Evolutionary conservation across 2,329 filamentous ascomycete genomes (phyloP), one percentile per base, ranked within the genome.

Genomic region (Acarospora socialis): DNA sequence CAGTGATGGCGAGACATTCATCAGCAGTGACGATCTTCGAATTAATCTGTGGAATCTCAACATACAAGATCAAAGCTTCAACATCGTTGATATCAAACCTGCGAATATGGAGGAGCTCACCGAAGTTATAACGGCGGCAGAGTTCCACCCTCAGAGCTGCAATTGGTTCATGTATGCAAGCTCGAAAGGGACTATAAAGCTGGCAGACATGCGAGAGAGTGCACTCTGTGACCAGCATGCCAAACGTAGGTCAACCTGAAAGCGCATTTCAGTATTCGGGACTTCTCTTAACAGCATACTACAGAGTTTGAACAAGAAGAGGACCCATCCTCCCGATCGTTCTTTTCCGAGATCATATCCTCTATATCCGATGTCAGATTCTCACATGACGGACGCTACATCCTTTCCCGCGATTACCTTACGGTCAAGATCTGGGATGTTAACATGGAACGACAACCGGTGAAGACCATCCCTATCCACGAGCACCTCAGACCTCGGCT

Each of bases 101-200:
- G 90, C 90, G 23, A 98, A 98, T 57, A 98, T 98, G 90, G 90
- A 98, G 60, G 90, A 98, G 63, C 68, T 98, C 43, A 98, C 90
- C 1, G 90, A 98, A 58, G 90, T 98, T 46, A 95, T 98, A 52
- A 98, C 90, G 8, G 90, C 90, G 24, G 90, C 90, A 33, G 90
- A 98, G 53, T 98, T 98, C 51, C 90, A 98, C 53, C 90, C 90
- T 4, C 67, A 77, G 50, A 93, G 86, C 65, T 98, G 90, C 69
- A 95, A 98, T 60, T 93, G 83, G 84, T 95, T 98, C 64, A 98
- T 98, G 87, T 98, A 95, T 56, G 90, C 90, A 46, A 95, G 87
- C 58, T 94, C 86, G 37, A 98, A 98, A 60, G 90, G 90, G 39
- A 95, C 90, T 21, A 95, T 98, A 63, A 98, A 98, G 63, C 68